Conservation (phyloP, 352 stramenopile species). For the Phytophthora rubi region DNA sequence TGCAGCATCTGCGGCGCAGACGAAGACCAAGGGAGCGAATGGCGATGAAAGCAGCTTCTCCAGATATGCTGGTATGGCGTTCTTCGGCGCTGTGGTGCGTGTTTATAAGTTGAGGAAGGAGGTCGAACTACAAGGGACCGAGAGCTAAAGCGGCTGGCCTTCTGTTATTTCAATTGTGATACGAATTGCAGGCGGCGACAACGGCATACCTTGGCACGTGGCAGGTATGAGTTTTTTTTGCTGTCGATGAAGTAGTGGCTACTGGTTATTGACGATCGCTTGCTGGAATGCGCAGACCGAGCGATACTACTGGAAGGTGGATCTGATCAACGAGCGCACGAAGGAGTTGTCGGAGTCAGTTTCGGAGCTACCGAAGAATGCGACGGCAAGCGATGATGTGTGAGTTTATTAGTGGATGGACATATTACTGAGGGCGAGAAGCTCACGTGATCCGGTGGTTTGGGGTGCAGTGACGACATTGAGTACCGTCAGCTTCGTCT, state of each 20-base stretch:
- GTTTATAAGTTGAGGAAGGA: conserved; percentile 2
- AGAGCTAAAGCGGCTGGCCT: conserved; percentile 1
- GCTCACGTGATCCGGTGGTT: conserved; percentile 19
- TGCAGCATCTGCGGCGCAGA: conserved; percentile 32
- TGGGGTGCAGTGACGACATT: conserved; percentile 62
- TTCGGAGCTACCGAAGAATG: conserved; percentile 65
- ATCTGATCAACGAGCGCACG: conserved; percentile 84
- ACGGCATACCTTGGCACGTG: conserved; percentile 82
- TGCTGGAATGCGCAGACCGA: conserved; percentile 58
- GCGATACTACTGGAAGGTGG: conserved; percentile 91
- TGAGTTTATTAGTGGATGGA: conserved; percentile 25
- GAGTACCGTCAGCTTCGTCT: conserved; percentile 82
- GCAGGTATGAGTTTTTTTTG: conserved; percentile 53
- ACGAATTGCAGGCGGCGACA: conserved; percentile 53
- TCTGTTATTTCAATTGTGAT: conserved; percentile 1
- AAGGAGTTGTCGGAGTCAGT: conserved; percentile 74
- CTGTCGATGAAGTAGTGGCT: neutral
- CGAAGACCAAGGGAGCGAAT: conserved; percentile 10
- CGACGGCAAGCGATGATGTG: conserved; percentile 63
- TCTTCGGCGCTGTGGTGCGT: conserved; percentile 83
- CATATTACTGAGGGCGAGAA: neutral
- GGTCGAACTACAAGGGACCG: neutral
- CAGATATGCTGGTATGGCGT: conserved; percentile 82
- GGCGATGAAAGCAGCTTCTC: conserved; percentile 71
- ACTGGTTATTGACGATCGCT: conserved; percentile 1